Conservation (phyloP, 2,329 filamentous ascomycete species). For the Dichotomopilus funicola region DNA sequence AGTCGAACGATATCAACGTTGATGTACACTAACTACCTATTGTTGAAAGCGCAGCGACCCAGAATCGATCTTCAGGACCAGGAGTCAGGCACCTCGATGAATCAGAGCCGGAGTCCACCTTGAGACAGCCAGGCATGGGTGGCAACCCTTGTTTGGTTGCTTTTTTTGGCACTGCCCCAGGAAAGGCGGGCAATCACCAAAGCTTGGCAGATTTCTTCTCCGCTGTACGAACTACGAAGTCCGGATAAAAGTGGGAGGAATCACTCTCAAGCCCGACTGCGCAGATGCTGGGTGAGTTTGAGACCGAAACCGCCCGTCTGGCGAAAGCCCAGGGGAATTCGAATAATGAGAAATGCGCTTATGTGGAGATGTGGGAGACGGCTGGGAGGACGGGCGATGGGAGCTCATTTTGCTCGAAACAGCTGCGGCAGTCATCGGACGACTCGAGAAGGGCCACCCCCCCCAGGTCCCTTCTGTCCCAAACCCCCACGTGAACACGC, state of each 20-base stretch:
- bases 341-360: not conserved
- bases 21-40: no score
- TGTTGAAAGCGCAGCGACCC: no score
- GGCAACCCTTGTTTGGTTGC: not conserved
- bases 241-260: not conserved
- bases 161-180: not conserved
- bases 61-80: no score
- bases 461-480: not conserved
- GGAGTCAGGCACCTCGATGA: no score
- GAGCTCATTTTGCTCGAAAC: not conserved
- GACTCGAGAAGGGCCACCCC: not conserved
- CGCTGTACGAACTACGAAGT: no score
- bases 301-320: not conserved
- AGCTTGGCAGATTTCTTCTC: no score
- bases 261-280: not conserved
- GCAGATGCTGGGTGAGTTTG: not conserved
- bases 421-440: not conserved
- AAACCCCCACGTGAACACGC: slow-evolving; percentile 11
- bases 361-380: not conserved
- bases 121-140: no score
- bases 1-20: no score
- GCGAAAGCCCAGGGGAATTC: not conserved
- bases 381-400: no score
- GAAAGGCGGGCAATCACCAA: no score
- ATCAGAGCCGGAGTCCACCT: no score